Conservation (phyloP, 192 early-diverging fungal species). For the Coemansia sp. region DNA sequence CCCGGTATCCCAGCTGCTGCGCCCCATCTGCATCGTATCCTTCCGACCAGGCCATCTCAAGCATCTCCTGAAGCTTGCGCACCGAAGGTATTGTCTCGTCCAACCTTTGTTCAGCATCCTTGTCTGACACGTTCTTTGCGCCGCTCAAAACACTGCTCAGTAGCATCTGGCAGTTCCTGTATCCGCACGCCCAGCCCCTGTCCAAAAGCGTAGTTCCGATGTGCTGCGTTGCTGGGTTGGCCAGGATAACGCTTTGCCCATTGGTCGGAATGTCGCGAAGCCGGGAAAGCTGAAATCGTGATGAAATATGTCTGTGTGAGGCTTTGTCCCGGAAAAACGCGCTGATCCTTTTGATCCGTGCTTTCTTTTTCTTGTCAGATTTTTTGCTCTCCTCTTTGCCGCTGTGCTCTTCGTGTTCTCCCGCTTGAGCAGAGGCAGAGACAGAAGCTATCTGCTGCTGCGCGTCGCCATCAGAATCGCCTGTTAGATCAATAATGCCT, state of each 20-base stretch:
- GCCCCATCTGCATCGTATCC: constrained; percentile 64
- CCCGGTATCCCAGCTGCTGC: constrained; percentile 55
- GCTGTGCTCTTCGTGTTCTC: neutral
- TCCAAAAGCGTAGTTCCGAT: constrained; percentile 37
- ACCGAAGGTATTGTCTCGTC: constrained; percentile 31
- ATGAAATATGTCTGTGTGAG: neutral
- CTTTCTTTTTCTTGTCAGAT: too few species aligned
- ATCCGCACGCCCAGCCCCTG: constrained; percentile 71
- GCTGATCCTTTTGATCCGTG: constrained; percentile 12
- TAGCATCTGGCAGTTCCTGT: constrained; percentile 70
- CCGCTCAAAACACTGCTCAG: constrained; percentile 50
- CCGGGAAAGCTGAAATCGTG: neutral
- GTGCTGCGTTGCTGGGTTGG: constrained; percentile 22
- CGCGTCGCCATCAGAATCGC: constrained; percentile 9
- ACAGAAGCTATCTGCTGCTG: too few species aligned
- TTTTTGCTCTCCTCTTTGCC: neutral
- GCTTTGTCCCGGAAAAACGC: constrained; percentile 24
- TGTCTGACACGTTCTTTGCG: neutral
- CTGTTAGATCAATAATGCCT: constrained; percentile 25
- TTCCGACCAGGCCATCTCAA: constrained; percentile 61
- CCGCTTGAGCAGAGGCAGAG: neutral
- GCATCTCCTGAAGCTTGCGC: constrained; percentile 50
- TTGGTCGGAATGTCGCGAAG: neutral
- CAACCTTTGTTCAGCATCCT: constrained; percentile 1
- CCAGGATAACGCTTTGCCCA: constrained; percentile 15